Evolutionary conservation across 73 alveolate genomes (phyloP), one percentile per base, ranked within the genome.

Genomic region (Durusdinium trenchii): DNA sequence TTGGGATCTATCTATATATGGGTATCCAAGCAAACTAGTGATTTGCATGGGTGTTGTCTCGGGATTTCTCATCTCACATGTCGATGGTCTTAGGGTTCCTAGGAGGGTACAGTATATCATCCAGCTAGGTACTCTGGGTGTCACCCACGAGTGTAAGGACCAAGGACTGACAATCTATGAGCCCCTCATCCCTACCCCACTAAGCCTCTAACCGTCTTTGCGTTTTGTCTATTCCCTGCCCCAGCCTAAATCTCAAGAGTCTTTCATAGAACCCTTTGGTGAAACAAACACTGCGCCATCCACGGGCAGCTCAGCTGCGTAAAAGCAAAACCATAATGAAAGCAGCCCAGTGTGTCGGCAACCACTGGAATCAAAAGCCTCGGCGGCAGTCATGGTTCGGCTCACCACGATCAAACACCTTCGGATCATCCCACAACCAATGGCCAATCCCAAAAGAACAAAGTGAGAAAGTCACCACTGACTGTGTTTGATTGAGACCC

Each of bases 261-360:
- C n/a, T n/a, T n/a, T n/a, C n/a, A n/a, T n/a, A n/a, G n/a, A n/a
- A n/a, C n/a, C n/a, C n/a, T n/a, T n/a, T n/a, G n/a, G n/a, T n/a
- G n/a, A n/a, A n/a, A n/a, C n/a, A n/a, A n/a, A n/a, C n/a, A 38
- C 60, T 1, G 57, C 43, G 57, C 45, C 45, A 45, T 57, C 89
- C 47, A 61, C 43, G 16, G 23, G 9, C 78, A 12, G 86, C 45
- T 38, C 16, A 50, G 91, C 91, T 1, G 43, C 89, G 98, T 91
- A 40, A 46, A 91, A 14, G 98, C 98, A 71, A 69, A 91, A 57
- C 98, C 98, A 42, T 91, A 91, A 46, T 91, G 90, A 54, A 36
- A 91, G 98, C 98, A 91, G 48, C 98, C 98, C 89, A 91, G 32
- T 43, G 82, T 12, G 46, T 91, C 90, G 20, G 98, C 98, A 43